These are phyloP conservation scores for Mortierella sp. DNA, from an alignment of 371 early-diverging fungal genomes.

Conservation along the genomic window DNA sequence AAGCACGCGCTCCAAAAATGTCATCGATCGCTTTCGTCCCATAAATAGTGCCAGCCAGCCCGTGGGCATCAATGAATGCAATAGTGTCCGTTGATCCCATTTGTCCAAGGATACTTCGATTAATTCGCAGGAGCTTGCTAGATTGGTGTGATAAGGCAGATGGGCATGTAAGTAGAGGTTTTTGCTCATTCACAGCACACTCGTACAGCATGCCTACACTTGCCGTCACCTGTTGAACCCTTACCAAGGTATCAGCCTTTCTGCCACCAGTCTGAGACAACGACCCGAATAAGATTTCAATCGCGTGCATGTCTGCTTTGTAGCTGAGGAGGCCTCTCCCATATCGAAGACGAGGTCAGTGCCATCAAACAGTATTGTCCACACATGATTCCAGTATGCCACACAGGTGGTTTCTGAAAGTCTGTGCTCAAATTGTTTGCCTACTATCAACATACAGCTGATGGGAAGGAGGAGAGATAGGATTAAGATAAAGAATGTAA, in stretches of 20 bases:
- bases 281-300: conserved; percentile 13
- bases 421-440: background rate
- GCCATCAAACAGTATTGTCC: conserved; percentile 7
- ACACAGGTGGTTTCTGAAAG: conserved; percentile 10
- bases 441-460: too few species aligned
- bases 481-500: too few species aligned
- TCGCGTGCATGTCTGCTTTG: conserved; percentile 15
- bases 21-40: conserved; percentile 6
- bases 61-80: conserved; percentile 4
- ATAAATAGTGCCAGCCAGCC: conserved; percentile 1
- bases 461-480: too few species aligned
- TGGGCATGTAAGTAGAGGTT: conserved; percentile 6
- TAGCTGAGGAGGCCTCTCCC: conserved; percentile 16
- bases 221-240: conserved; percentile 8
- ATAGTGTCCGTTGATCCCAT: conserved; percentile 1
- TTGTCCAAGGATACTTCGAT: conserved; percentile 4
- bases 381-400: conserved; percentile 9
- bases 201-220: background rate
- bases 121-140: conserved; percentile 13
- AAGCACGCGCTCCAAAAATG: background rate
- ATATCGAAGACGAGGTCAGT: conserved; percentile 8
- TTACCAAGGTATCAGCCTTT: conserved; percentile 20
- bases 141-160: conserved; percentile 13
- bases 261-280: conserved; percentile 19
- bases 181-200: conserved; percentile 24